Evolutionary conservation across 345 rosid species (phyloP).

Genomic region (Hirschfeldia incana): DNA sequence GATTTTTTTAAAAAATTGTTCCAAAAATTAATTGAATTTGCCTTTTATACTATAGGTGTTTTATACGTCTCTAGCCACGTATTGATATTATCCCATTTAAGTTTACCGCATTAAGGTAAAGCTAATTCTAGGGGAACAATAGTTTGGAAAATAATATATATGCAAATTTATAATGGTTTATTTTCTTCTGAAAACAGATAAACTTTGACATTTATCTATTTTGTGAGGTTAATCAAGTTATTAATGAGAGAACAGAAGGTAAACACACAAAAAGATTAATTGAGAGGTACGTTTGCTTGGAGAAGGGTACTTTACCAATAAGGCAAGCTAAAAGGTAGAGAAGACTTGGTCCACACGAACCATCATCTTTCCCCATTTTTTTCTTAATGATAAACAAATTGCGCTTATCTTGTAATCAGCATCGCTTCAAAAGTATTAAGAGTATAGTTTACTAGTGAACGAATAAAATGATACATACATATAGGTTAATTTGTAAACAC

Average conservation of each 20-base stretch:
- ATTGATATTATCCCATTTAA: too few species aligned
- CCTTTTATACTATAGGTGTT: not conserved
- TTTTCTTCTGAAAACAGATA: not conserved
- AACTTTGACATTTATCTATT: not conserved
- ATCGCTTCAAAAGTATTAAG: not conserved
- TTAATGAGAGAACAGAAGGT: not conserved
- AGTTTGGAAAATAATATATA: too few species aligned
- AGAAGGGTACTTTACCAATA: not conserved
- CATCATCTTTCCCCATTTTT: not conserved
- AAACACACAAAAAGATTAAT: not conserved
- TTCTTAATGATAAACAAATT: not conserved
- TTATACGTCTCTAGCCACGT: not conserved
- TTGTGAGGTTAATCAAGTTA: not conserved
- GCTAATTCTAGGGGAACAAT: not conserved
- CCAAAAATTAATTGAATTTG: not conserved
- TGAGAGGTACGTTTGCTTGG: not conserved
- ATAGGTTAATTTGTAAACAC: not conserved
- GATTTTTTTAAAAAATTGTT: too few species aligned
- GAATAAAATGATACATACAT: not conserved
- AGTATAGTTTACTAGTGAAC: not conserved
- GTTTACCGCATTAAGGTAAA: not conserved
- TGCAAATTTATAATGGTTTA: not conserved
- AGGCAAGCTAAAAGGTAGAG: not conserved
- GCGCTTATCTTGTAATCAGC: not conserved
- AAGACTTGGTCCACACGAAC: not conserved